Base-by-base conservation (phyloP, 176 grass and related monocot genomes). In the Avena insularis region DNA sequence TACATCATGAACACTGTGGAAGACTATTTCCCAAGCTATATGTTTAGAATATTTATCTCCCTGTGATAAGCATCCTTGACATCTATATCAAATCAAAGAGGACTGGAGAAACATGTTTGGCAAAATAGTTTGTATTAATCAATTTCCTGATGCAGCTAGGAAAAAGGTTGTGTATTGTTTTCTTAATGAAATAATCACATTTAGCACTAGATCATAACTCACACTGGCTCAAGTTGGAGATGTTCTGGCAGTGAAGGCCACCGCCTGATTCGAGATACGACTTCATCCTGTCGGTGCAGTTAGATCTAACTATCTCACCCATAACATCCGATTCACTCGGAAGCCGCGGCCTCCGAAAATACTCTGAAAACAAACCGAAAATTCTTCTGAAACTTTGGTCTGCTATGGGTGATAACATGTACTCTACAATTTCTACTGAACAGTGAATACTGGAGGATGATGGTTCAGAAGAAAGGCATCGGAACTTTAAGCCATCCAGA, bases 171-270 rank as follows among this genome's bases (percentile, higher is more conserved):
- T 19, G 19, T 9, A 29, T 29, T 57, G 49, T 51, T 51, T 51
- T 13, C 49, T 51, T 59, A n/a, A 21, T n/a, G 9, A 21, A 59
- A 59, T 7, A 59, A 59, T 59, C 19, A 59, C 8, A 8, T 19
- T 59, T n/a, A 59, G 20, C 17, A 21, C 57, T 59, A 9, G 20
- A 13, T 51, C 19, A 79, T 74, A 81, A 89, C 93, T 88, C 88
- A 93, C 93, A 35, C 54, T 91, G 89, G 70, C 46, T 93, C 87
- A 95, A 88, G 80, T 95, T 95, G 38, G 80, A 85, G 38, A 89
- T 83, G 57, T 82, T 72, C 64, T 63, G 79, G 63, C 47, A 33
- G 54, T 61, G 87, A 68, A 81, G 83, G 35, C 66, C 83, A 40
- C 91, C 89, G 12, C 93, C 83, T 87, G 84, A 83, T 78, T 95